A percentile compares a stretch with the other conserved stretches of the same genome.
Evolutionary conservation across 345 rosid species (phyloP).

Genomic region (Pistacia vera): DNA sequence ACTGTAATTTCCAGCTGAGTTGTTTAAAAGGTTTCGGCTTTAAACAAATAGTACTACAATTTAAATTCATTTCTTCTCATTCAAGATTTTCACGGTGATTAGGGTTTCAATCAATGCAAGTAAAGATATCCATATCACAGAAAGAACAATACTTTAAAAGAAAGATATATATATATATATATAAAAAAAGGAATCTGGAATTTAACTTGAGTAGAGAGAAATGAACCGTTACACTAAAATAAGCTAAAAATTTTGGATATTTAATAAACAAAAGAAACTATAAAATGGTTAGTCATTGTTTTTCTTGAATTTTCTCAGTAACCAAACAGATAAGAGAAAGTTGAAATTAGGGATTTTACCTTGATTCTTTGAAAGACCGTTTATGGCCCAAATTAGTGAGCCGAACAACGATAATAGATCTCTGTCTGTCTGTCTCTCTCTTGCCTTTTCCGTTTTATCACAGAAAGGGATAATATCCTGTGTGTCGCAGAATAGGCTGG

Average conservation of each 20-base stretch:
- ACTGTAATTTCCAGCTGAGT: not conserved
- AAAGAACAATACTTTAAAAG: not conserved
- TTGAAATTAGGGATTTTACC: constrained; percentile 12
- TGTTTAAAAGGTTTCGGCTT: not conserved
- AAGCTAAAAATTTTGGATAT: not conserved
- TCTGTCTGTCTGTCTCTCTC: not conserved
- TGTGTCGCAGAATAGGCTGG: constrained; percentile 2
- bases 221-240: not conserved
- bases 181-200: not conserved
- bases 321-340: not conserved
- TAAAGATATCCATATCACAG: not conserved
- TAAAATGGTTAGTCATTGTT: too few relatives aligned
- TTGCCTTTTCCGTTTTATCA: not conserved
- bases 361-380: not conserved
- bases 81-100: not conserved
- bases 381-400: not conserved
- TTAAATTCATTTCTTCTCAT: not conserved
- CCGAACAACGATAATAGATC: not conserved
- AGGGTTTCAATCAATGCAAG: not conserved
- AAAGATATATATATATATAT: not conserved
- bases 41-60: not conserved
- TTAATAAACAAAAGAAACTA: too few relatives aligned
- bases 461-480: not conserved
- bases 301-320: not conserved
- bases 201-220: not conserved